phyloP scores from a whole-genome alignment of 768 basidiomycete species.

The Suillus decipiens region DNA sequence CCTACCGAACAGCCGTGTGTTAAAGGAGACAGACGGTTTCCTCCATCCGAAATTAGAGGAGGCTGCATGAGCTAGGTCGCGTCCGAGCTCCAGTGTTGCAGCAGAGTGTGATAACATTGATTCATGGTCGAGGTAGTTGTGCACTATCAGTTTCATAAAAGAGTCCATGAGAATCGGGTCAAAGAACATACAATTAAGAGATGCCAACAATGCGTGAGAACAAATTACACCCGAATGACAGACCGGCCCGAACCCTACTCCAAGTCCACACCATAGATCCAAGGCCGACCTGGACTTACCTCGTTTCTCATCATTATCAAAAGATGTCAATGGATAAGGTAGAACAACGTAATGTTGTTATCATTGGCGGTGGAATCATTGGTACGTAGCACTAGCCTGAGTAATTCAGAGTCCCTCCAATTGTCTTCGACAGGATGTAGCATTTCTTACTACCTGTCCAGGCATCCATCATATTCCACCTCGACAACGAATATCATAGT shows the following conservation, averaged over 20 bases:
- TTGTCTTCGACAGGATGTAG: slow-evolving; percentile 42
- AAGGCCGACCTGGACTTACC: neutral
- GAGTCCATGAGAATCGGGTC: slow-evolving; percentile 6
- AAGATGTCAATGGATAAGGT: slow-evolving; percentile 20
- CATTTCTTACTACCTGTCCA: slow-evolving; percentile 77
- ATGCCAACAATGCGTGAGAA: neutral
- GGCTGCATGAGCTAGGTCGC: slow-evolving; percentile 21
- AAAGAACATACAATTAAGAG: too few relatives aligned
- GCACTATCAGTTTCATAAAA: slow-evolving; percentile 19
- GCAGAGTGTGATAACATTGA: slow-evolving; percentile 2
- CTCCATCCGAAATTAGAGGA: slow-evolving; percentile 22
- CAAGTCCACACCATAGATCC: neutral
- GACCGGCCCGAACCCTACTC: too few relatives aligned
- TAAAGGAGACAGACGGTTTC: slow-evolving; percentile 11
- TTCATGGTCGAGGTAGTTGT: slow-evolving; percentile 21
- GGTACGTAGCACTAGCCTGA: slow-evolving; percentile 37
- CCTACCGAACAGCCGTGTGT: slow-evolving; percentile 1
- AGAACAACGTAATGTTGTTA: slow-evolving; percentile 50
- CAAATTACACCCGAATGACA: neutral
- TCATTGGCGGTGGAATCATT: slow-evolving; percentile 87
- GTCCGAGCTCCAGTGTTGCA: slow-evolving; percentile 20
- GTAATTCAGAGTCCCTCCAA: neutral
- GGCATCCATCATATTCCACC: slow-evolving; percentile 49
- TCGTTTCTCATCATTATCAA: slow-evolving; percentile 7
- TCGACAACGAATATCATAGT: slow-evolving; percentile 53